Evolutionary conservation across 257 asterid genomes (phyloP).

Genomic region (Solanum habrochaites): DNA sequence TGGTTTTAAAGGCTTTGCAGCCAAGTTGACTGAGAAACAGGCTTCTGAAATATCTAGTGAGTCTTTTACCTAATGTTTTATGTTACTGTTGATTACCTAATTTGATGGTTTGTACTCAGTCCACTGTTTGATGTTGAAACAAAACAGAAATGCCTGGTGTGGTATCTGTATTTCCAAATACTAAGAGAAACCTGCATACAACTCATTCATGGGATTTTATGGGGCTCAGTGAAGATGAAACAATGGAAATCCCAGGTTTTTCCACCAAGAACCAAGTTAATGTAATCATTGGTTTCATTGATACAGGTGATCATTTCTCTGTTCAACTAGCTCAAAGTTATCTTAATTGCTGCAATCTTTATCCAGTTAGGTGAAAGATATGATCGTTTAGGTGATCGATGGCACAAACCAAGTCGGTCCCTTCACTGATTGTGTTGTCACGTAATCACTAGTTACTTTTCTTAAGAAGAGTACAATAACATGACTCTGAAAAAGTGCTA

Average conservation of each 20-base stretch:
- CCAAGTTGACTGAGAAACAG: constrained; percentile 71
- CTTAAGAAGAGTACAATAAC: not conserved
- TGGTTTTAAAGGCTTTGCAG: constrained; percentile 98
- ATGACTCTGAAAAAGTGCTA: not conserved
- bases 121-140: constrained; percentile 1
- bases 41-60: constrained; percentile 71
- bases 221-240: constrained; percentile 73
- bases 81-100: not conserved
- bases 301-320: constrained; percentile 47
- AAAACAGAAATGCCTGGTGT: constrained; percentile 85
- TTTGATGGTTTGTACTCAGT: not conserved
- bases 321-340: not conserved
- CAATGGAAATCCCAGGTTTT: constrained; percentile 88
- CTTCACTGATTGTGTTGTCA: not conserved
- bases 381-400: not conserved
- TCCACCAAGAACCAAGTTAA: constrained; percentile 91
- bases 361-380: not conserved
- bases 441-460: not conserved
- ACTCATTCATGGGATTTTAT: constrained; percentile 99
- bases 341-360: not conserved
- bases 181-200: constrained; percentile 71
- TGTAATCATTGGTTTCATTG: constrained; percentile 87
- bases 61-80: not conserved
- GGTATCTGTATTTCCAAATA: constrained; percentile 84
- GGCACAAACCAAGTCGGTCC: not conserved